phyloP scores from a whole-genome alignment of 305 asterid genomes.

The Petunia hybrid region DNA sequence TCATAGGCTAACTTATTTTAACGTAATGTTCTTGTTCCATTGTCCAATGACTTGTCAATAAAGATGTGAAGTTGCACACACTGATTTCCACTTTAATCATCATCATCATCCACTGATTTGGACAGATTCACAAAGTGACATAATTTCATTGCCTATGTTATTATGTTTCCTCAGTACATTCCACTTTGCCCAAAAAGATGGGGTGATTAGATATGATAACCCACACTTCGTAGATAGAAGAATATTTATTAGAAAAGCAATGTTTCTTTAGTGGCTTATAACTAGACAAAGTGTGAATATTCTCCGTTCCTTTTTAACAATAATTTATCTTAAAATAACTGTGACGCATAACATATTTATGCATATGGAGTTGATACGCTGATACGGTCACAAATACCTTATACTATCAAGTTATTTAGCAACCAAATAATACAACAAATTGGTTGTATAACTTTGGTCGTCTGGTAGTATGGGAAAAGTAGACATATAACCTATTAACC shows the following conservation, averaged over 20 bases:
- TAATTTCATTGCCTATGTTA: not conserved
- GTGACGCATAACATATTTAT: not conserved
- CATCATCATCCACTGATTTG: slow-evolving; percentile 10
- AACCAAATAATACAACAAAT: not conserved
- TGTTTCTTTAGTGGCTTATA: not conserved
- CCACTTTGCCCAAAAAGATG: slow-evolving; percentile 29
- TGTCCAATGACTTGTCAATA: not conserved
- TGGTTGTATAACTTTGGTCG: too few relatives aligned
- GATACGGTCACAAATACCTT: too few relatives aligned
- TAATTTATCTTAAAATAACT: not conserved
- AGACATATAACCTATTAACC: too few relatives aligned
- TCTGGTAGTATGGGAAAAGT: too few relatives aligned
- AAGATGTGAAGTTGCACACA: not conserved
- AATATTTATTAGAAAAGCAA: slow-evolving; percentile 2
- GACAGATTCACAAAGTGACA: slow-evolving; percentile 22
- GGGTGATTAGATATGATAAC: not conserved
- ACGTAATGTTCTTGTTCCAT: not conserved
- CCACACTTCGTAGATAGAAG: not conserved
- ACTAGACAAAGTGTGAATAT: not conserved
- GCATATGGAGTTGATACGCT: not conserved
- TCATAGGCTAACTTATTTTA: not conserved
- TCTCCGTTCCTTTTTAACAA: not conserved
- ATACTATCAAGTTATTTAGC: not conserved
- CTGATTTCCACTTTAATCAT: slow-evolving; percentile 5
- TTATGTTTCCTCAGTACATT: not conserved